phyloP scores from a whole-genome alignment of 139 green algal genomes.

The Coelastrella sp. region DNA sequence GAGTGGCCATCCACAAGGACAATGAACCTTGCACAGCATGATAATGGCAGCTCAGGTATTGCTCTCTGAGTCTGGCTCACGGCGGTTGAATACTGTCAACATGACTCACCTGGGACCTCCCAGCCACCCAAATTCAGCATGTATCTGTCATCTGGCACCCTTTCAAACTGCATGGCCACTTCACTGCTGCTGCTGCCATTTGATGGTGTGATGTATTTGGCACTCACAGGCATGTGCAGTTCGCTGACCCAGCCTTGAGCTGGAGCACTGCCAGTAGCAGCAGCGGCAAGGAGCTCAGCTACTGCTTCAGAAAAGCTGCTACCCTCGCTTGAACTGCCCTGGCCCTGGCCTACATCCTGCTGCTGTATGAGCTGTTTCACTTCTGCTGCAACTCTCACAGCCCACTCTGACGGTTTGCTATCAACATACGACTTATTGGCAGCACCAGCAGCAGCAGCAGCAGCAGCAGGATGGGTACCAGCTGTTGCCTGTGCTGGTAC shows the following conservation, averaged over 20 bases:
- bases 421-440: not conserved
- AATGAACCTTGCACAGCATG: too few species aligned
- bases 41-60: too few species aligned
- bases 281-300: not conserved
- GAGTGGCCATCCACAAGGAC: too few species aligned
- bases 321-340: not conserved
- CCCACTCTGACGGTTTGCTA: not conserved
- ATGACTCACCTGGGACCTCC: slow-evolving; percentile 2
- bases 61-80: too few species aligned
- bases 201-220: not conserved
- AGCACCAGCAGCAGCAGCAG: not conserved
- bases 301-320: not conserved
- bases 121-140: slow-evolving; percentile 13
- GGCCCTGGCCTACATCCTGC: too few species aligned
- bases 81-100: not conserved
- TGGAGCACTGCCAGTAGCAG: slow-evolving; percentile 15
- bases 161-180: not conserved
- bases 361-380: not conserved
- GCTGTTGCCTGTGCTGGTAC: not conserved
- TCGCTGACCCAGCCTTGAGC: not conserved
- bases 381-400: slow-evolving; percentile 11
- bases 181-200: slow-evolving; percentile 4
- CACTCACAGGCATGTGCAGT: not conserved
- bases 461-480: not conserved
- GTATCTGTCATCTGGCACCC: not conserved